A percentile compares a stretch with the other conserved stretches of the same genome.
Conservation (phyloP, 345 rosid genomes). For the Brassica juncea region DNA sequence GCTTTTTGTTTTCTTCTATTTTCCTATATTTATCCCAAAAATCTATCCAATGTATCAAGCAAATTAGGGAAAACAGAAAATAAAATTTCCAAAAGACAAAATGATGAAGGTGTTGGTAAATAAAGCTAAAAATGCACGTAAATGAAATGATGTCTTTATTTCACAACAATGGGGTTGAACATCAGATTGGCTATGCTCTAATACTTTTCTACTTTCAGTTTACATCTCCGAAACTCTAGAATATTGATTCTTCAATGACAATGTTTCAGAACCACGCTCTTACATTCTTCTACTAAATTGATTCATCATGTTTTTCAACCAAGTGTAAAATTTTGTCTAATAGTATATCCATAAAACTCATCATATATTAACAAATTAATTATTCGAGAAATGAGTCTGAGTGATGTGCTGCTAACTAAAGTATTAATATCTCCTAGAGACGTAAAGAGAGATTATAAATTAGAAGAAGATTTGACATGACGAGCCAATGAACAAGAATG, state of each 20-base stretch:
- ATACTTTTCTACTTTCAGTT: conserved; percentile 22
- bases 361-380: too few relatives aligned
- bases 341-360: too few relatives aligned
- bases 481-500: conserved; percentile 40
- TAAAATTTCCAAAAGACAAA: conserved; percentile 2
- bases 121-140: not conserved
- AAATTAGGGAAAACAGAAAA: not conserved
- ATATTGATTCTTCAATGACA: conserved; percentile 31
- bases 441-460: not conserved
- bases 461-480: conserved; percentile 36
- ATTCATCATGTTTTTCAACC: not conserved
- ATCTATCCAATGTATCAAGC: not conserved
- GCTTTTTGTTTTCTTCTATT: not conserved
- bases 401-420: too few relatives aligned
- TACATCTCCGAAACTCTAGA: conserved; percentile 9
- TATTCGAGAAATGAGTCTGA: too few relatives aligned
- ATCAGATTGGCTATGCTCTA: conserved; percentile 21
- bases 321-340: not conserved
- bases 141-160: conserved; percentile 15
- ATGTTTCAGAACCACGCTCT: conserved; percentile 1
- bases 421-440: not conserved
- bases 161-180: conserved; percentile 16
- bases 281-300: not conserved
- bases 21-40: conserved; percentile 7
- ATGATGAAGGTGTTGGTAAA: conserved; percentile 24